These are phyloP conservation scores for Westerdykella aurantiaca DNA, from an alignment of 2,329 filamentous ascomycete genomes.

Conservation along the genomic window DNA sequence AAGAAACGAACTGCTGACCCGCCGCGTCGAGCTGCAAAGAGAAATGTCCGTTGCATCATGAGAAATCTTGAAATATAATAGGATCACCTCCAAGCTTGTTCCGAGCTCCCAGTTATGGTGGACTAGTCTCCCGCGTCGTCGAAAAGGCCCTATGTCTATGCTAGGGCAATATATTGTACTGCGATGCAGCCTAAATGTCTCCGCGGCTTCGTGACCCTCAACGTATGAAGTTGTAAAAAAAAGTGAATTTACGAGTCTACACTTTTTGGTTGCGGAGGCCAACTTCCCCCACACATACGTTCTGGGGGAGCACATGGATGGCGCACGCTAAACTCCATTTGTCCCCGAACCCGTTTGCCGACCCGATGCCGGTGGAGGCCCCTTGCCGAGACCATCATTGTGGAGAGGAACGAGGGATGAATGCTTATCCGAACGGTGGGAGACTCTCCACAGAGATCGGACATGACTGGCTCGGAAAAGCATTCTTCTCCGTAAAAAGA, in stretches of 20 bases:
- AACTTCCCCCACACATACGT: slow-evolving; percentile 27
- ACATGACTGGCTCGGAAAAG: background rate
- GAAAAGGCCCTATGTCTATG: no score
- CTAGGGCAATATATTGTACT: no score
- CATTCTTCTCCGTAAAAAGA: background rate
- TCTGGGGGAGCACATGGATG: slow-evolving; percentile 15
- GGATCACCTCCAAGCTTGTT: no score
- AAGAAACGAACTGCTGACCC: slow-evolving; percentile 31
- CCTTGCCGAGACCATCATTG: slow-evolving; percentile 12
- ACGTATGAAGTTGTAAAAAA: slow-evolving; percentile 3
- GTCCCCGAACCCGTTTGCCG: slow-evolving; percentile 30
- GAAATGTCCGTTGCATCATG: slow-evolving; percentile 32
- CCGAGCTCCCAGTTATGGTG: no score
- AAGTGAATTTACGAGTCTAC: slow-evolving; percentile 6
- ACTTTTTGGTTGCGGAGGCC: slow-evolving; percentile 20
- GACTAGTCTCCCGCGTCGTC: no score
- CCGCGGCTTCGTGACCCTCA: slow-evolving; percentile 13
- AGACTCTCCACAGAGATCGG: background rate
- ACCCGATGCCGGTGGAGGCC: slow-evolving; percentile 25
- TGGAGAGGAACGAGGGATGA: no score
- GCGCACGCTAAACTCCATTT: slow-evolving; percentile 17
- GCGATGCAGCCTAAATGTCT: slow-evolving; percentile 2
- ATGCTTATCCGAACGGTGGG: slow-evolving; percentile 16
- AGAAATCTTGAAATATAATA: background rate
- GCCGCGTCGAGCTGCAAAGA: slow-evolving; percentile 30